phyloP scores from a whole-genome alignment of 306 rosid species.

The Castanospermum australe region DNA sequence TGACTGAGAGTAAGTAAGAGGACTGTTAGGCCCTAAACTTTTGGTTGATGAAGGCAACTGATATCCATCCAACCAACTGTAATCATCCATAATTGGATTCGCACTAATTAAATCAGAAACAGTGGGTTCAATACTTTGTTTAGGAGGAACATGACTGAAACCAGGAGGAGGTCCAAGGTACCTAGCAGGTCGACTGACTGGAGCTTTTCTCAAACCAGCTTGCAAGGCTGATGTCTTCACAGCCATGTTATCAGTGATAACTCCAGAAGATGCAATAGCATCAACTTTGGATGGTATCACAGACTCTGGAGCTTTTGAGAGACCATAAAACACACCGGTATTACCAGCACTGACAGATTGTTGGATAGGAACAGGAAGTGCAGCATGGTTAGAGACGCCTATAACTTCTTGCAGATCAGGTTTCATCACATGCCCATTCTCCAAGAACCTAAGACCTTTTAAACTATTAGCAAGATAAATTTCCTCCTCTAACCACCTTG shows the following conservation, averaged over 20 bases:
- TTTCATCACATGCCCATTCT: conserved; percentile 58
- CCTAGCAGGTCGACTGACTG: conserved; percentile 84
- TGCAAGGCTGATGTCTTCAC: conserved; percentile 38
- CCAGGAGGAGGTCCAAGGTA: conserved; percentile 96
- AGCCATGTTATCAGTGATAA: conserved; percentile 35
- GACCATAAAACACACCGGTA: conserved; percentile 35
- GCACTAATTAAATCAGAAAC: conserved; percentile 54
- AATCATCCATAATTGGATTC: conserved; percentile 76
- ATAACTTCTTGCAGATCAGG: conserved; percentile 41
- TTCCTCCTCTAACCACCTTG: conserved; percentile 60
- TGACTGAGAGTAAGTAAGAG: conserved; percentile 42
- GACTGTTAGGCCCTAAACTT: conserved; percentile 37
- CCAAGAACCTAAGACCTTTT: conserved; percentile 56
- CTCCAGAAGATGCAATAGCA: conserved; percentile 45
- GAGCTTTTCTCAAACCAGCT: conserved; percentile 47
- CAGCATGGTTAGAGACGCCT: conserved; percentile 38
- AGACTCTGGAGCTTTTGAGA: conserved; percentile 47
- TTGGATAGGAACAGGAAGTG: conserved; percentile 50
- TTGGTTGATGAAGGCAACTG: conserved; percentile 59
- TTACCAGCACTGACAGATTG: conserved; percentile 47
- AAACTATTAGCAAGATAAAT: conserved; percentile 53
- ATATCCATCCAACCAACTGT: conserved; percentile 97
- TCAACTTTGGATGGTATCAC: conserved; percentile 44
- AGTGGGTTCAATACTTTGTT: conserved; percentile 55
- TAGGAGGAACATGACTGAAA: conserved; percentile 57